Evolutionary conservation across 768 basidiomycete genomes (phyloP).

Genomic region (Boletus reticuloceps): DNA sequence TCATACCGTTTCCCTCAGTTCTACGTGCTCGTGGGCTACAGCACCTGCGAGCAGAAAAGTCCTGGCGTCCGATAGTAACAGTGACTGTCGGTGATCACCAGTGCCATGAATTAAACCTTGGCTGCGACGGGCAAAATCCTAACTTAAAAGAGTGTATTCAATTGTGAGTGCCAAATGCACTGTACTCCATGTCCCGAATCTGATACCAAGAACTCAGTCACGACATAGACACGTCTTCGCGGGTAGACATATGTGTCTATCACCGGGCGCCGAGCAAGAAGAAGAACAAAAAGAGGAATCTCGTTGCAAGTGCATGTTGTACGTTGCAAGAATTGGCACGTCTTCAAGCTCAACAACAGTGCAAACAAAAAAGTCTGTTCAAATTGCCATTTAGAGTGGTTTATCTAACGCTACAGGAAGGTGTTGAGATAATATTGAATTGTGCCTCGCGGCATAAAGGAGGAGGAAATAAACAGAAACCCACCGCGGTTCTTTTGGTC

Average conservation of each 20-base stretch:
- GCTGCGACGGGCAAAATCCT: constrained; percentile 67
- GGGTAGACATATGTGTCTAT: constrained; percentile 55
- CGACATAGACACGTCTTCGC: constrained; percentile 37
- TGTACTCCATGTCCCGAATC: not conserved
- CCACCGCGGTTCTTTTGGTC: constrained; percentile 9
- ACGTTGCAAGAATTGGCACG: constrained; percentile 53
- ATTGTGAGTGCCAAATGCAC: constrained; percentile 42
- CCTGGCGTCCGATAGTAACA: constrained; percentile 66
- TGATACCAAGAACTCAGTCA: constrained; percentile 31
- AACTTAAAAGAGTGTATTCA: constrained; percentile 54
- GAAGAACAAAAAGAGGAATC: constrained; percentile 51
- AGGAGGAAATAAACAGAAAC: constrained; percentile 8
- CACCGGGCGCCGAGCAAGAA: constrained; percentile 60
- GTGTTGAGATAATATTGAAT: constrained; percentile 45
- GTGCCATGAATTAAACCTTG: constrained; percentile 56
- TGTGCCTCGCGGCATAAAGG: constrained; percentile 19
- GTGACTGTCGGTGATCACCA: constrained; percentile 53
- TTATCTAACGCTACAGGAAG: constrained; percentile 24
- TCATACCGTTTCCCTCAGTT: constrained; percentile 22
- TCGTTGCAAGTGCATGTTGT: constrained; percentile 52
- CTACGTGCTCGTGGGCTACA: constrained; percentile 38
- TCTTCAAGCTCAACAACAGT: constrained; percentile 39
- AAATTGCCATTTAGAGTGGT: not conserved
- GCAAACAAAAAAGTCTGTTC: constrained; percentile 43
- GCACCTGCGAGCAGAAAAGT: constrained; percentile 53